phyloP scores from a whole-genome alignment of 2,329 filamentous ascomycete species.

The Fusarium mexicanum region DNA sequence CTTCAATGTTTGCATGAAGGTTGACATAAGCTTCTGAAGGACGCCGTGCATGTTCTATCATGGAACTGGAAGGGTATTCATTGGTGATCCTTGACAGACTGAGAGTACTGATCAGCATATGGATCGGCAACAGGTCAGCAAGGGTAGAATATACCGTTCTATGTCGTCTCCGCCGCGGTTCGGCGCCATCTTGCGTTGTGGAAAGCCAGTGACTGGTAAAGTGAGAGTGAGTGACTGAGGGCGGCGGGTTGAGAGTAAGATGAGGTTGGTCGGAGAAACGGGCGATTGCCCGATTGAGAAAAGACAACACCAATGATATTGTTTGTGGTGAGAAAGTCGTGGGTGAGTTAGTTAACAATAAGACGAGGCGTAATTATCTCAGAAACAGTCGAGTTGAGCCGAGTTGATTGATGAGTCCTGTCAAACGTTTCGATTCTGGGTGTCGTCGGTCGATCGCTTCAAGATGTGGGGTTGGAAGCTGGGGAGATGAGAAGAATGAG shows the following conservation, averaged over 20 bases:
- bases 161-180: constrained; percentile 41
- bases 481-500: constrained; percentile 15
- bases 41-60: constrained; percentile 50
- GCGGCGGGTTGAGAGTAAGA: background rate
- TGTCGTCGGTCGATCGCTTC: constrained; percentile 31
- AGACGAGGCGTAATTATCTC: background rate
- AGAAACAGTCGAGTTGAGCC: constrained; percentile 11
- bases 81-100: constrained; percentile 39
- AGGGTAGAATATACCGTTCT: constrained; percentile 36
- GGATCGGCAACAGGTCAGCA: background rate
- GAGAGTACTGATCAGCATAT: constrained; percentile 26
- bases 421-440: constrained; percentile 13
- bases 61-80: constrained; percentile 44
- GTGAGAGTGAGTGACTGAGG: background rate
- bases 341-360: background rate
- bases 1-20: constrained; percentile 58
- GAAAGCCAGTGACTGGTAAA: constrained; percentile 2
- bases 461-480: constrained; percentile 31
- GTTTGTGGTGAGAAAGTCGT: no score
- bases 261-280: background rate
- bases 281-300: constrained; percentile 5
- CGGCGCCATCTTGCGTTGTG: constrained; percentile 33
- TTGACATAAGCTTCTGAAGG: constrained; percentile 50
- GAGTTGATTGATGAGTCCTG: background rate
- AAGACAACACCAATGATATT: background rate